Evolutionary conservation across 2,329 filamentous ascomycete genomes (phyloP).

Genomic region (Zarea fungicola): DNA sequence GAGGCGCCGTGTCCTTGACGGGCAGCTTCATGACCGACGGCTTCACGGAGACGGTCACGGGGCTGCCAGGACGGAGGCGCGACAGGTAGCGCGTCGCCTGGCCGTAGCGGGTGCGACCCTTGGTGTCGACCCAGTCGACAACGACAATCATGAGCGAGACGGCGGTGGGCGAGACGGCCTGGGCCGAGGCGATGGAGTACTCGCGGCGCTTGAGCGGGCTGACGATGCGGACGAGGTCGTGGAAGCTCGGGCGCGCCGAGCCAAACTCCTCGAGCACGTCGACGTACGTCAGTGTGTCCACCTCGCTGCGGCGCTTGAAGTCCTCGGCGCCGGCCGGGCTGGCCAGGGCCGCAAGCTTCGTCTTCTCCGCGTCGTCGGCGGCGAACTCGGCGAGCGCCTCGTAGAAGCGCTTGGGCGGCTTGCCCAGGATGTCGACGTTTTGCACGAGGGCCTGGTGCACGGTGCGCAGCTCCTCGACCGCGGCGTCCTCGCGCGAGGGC

Average conservation of each 20-base stretch:
- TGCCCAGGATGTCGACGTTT: slow-evolving; percentile 94
- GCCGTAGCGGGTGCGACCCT: slow-evolving; percentile 83
- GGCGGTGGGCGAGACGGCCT: slow-evolving; percentile 85
- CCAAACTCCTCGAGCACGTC: slow-evolving; percentile 86
- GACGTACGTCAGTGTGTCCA: slow-evolving; percentile 86
- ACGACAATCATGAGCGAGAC: slow-evolving; percentile 96
- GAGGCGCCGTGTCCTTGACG: slow-evolving; percentile 74
- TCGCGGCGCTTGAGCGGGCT: slow-evolving; percentile 91
- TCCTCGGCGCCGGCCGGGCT: slow-evolving; percentile 76
- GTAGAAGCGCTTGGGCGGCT: slow-evolving; percentile 97
- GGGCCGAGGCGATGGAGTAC: slow-evolving; percentile 97
- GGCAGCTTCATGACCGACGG: slow-evolving; percentile 99
- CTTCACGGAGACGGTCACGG: slow-evolving; percentile 91
- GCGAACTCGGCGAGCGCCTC: slow-evolving; percentile 85
- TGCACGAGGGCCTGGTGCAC: slow-evolving; percentile 87
- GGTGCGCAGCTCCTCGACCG: slow-evolving; percentile 77
- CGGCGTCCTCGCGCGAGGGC: slow-evolving; percentile 71
- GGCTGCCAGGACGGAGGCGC: slow-evolving; percentile 65
- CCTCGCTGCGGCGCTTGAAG: slow-evolving; percentile 87
- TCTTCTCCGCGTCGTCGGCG: slow-evolving; percentile 74
- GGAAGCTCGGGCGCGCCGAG: slow-evolving; percentile 82
- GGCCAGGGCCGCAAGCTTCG: slow-evolving; percentile 69
- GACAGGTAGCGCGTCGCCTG: slow-evolving; percentile 91
- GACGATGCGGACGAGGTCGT: slow-evolving; percentile 83
- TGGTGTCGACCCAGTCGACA: slow-evolving; percentile 88